Evolutionary conservation across 192 early-diverging fungal species (phyloP), one percentile per base, ranked within the genome.

Genomic region (Dimargaris verticillata): DNA sequence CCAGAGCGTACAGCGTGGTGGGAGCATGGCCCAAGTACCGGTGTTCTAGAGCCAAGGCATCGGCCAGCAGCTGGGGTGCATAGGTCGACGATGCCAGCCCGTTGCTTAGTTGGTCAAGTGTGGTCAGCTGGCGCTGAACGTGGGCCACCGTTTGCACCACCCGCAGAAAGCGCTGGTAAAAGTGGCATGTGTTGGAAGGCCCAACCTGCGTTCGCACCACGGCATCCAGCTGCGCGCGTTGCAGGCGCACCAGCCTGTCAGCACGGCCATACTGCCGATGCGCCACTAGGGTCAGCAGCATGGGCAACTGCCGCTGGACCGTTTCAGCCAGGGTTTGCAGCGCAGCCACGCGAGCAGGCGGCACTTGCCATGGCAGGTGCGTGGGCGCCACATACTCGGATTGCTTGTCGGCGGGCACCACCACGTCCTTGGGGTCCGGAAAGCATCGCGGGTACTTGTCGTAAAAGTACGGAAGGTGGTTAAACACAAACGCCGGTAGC

Each of bases 401-500:
- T n/a, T 28, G 7, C 43, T 44, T 41, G 41, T 59, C 41, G 18
- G 20, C n/a, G 17, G 57, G 41, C 6, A n/a, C 57, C 17, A 18
- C n/a, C 7, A 59, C 12, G 13, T 26, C 7, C 18, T 33, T 9
- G 29, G 77, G 52, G 29, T 79, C 75, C 9, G 83, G 85, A 53
- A 89, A 83, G 59, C 84, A 83, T 14, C 71, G 62, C 6, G 82
- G 78, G 58, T 80, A 89, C 68, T 83, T 88, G 68, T 83, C 78
- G 18, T 75, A 63, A 7, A 91, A 68, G 61, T 92, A 95, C 13
- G 77, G 72, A 33, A 86, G 78, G 65, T 93, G 88, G 49, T 72
- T 68, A 65, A 78, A 88, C 2, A 84, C 68, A 68, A 83, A 91
- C 44, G 83, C 74, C 15, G 92, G 92, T 33, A 95, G 50, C 18